phyloP scores from a whole-genome alignment of 129 eudicot genomes.

The Rutidosis leptorrhynchoides region DNA sequence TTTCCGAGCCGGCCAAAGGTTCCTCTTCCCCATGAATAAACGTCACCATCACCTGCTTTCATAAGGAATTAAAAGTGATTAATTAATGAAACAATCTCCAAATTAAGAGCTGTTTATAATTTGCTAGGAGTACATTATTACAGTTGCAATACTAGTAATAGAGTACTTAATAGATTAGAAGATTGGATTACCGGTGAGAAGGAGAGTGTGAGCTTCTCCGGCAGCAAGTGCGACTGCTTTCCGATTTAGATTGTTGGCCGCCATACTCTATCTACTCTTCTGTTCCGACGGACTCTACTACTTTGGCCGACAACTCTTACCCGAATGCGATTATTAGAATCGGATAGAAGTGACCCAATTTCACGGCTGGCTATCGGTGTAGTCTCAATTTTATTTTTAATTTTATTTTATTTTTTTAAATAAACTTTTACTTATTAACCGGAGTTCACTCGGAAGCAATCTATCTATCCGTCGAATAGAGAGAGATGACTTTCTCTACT shows the following conservation, averaged over 20 bases:
- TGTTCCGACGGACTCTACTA: not conserved
- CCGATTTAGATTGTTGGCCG: not conserved
- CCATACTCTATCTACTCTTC: not conserved
- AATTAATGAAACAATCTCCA: too few species aligned
- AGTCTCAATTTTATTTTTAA: too few species aligned
- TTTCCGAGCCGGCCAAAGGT: conserved; percentile 83
- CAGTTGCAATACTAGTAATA: not conserved
- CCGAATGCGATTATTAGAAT: not conserved
- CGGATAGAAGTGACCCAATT: not conserved
- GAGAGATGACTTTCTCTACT: too few species aligned
- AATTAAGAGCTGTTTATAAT: not conserved
- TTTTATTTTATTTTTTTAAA: too few species aligned
- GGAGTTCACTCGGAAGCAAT: too few species aligned
- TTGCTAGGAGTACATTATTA: not conserved
- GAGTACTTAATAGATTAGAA: not conserved
- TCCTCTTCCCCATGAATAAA: conserved; percentile 97
- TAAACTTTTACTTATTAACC: too few species aligned
- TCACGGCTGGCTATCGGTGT: too few species aligned
- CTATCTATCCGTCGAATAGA: too few species aligned
- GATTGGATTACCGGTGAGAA: conserved; percentile 54
- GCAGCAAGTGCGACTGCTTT: conserved; percentile 59
- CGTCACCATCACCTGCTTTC: conserved; percentile 63
- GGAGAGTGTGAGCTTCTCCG: conserved; percentile 96
- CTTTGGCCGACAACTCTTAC: not conserved
- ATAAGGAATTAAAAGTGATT: not conserved